Percentiles rank a stretch among this genome's conserved stretches.
phyloP scores from a whole-genome alignment of 2,329 filamentous ascomycete genomes.

The Pyrenophora graminea region DNA sequence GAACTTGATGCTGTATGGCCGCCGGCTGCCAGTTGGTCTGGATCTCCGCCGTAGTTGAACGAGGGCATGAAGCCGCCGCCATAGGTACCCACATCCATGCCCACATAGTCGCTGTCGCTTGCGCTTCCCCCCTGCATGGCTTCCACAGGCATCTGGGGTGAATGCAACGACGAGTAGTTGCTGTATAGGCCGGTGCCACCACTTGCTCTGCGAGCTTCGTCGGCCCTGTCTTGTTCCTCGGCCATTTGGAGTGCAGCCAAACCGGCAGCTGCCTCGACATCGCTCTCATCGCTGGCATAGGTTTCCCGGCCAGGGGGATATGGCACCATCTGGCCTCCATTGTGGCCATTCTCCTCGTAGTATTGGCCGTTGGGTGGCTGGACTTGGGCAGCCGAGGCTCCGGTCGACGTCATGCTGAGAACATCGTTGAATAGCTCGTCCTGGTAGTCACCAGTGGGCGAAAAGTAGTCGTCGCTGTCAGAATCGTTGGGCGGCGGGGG shows the following conservation, averaged over 20 bases:
- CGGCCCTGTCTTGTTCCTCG: slow-evolving; percentile 72
- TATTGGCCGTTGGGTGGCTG: slow-evolving; percentile 41
- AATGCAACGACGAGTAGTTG: slow-evolving; percentile 50
- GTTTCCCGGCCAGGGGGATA: slow-evolving; percentile 34
- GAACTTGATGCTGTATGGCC: slow-evolving; percentile 49
- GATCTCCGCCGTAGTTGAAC: slow-evolving; percentile 63
- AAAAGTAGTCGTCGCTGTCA: slow-evolving; percentile 49
- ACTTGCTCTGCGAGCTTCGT: slow-evolving; percentile 63
- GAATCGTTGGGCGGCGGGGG: slow-evolving; percentile 63
- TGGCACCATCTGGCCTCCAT: slow-evolving; percentile 53
- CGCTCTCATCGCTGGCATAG: slow-evolving; percentile 70
- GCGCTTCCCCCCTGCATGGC: slow-evolving; percentile 29
- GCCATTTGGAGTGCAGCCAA: slow-evolving; percentile 82
- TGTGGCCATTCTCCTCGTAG: slow-evolving; percentile 47
- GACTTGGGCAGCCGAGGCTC: slow-evolving; percentile 36
- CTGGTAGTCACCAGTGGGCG: slow-evolving; percentile 47
- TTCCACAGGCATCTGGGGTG: slow-evolving; percentile 48
- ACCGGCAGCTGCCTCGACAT: slow-evolving; percentile 84
- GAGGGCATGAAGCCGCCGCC: slow-evolving; percentile 71
- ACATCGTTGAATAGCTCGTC: slow-evolving; percentile 64
- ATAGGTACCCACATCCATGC: slow-evolving; percentile 73
- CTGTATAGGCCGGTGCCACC: slow-evolving; percentile 59
- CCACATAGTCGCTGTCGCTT: slow-evolving; percentile 71
- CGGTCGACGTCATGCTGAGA: slow-evolving; percentile 52
- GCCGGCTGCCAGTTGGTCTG: slow-evolving; percentile 46